phyloP scores from a whole-genome alignment of 805 yeast genomes.

The Yarrowia sp. region DNA sequence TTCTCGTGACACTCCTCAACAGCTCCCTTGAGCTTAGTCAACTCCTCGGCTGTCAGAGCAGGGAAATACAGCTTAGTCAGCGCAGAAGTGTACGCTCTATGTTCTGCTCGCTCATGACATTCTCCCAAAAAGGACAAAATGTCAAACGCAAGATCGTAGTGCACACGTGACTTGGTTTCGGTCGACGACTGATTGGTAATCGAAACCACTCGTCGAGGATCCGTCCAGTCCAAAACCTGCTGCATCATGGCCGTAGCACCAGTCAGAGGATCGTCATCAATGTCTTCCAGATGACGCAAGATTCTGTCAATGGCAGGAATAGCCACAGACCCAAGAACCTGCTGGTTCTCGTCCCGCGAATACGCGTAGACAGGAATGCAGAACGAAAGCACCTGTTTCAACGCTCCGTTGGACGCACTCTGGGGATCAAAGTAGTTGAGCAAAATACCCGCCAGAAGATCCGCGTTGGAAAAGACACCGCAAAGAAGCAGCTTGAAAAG shows the following conservation, averaged over 20 bases:
- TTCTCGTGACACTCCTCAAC: not conserved
- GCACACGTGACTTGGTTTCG: slow-evolving; percentile 9
- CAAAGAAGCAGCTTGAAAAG: slow-evolving; percentile 77
- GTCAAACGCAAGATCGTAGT: slow-evolving; percentile 16
- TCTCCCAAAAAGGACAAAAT: not conserved
- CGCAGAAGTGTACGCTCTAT: not conserved
- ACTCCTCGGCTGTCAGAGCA: not conserved
- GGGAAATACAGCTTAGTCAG: slow-evolving; percentile 7
- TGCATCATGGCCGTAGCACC: slow-evolving; percentile 56
- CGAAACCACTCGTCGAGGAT: slow-evolving; percentile 46
- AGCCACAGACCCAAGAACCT: slow-evolving; percentile 49
- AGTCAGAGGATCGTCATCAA: slow-evolving; percentile 39
- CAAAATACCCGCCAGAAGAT: slow-evolving; percentile 56
- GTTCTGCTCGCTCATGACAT: not conserved
- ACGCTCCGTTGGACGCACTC: slow-evolving; percentile 57
- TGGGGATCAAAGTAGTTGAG: slow-evolving; percentile 72
- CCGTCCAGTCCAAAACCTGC: slow-evolving; percentile 81
- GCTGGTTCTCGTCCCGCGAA: slow-evolving; percentile 70
- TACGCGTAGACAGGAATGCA: slow-evolving; percentile 86
- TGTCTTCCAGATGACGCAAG: slow-evolving; percentile 47
- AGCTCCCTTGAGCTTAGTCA: not conserved
- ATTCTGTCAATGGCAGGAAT: slow-evolving; percentile 29
- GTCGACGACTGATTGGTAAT: not conserved
- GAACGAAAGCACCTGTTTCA: slow-evolving; percentile 77
- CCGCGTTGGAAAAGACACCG: slow-evolving; percentile 67